Evolutionary conservation across 176 grass and related monocot species (phyloP).

Genomic region (Hordeum marinum): DNA sequence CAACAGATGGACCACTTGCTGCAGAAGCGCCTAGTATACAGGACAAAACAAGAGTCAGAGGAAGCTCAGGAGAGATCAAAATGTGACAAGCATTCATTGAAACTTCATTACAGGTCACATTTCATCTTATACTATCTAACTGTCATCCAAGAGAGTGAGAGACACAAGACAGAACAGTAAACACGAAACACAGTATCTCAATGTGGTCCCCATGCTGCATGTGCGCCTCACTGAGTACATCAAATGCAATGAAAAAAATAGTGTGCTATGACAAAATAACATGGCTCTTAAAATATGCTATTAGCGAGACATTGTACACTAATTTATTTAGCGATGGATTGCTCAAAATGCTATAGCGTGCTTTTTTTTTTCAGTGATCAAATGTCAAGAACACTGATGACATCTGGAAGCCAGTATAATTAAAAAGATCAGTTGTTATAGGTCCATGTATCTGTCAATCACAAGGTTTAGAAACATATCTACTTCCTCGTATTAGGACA

Average conservation of each 20-base stretch:
- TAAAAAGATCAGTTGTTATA: not conserved
- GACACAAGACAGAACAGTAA: not conserved
- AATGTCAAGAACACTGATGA: not conserved
- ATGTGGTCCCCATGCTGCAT: not conserved
- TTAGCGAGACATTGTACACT: no score
- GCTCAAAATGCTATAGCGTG: no score
- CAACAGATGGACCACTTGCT: constrained; percentile 39
- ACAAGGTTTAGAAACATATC: not conserved
- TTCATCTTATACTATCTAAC: not conserved
- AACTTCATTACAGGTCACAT: not conserved
- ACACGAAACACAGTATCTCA: not conserved
- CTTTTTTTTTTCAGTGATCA: not conserved
- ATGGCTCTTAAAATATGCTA: no score
- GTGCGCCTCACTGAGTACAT: not conserved
- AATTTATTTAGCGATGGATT: no score
- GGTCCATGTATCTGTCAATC: not conserved
- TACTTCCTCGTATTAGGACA: not conserved
- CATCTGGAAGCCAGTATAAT: not conserved
- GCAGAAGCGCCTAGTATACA: constrained; percentile 35
- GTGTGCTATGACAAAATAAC: no score
- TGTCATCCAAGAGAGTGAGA: not conserved
- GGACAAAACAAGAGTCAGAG: not conserved
- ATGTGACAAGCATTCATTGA: not conserved
- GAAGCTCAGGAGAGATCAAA: not conserved
- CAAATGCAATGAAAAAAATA: not conserved